Conservation (phyloP, 1,139 yeast species). For the Suhomyces guaymorum region DNA sequence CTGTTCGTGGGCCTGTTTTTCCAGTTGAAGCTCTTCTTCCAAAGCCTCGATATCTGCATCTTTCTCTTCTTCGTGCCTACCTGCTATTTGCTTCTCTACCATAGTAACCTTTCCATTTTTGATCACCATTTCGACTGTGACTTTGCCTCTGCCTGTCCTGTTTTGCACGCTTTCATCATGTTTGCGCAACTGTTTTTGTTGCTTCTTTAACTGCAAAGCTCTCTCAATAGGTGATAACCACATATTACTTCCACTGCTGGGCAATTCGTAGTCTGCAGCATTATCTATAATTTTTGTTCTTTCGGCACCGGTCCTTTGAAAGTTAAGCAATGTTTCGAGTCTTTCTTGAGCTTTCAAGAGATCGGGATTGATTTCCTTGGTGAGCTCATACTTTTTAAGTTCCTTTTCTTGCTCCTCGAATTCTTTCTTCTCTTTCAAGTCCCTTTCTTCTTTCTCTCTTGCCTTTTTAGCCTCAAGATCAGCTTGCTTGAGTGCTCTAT, state of each 20-base stretch:
- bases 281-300: slow-evolving; percentile 91
- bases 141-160: slow-evolving; percentile 70
- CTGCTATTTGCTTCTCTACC: slow-evolving; percentile 38
- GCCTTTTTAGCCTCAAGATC: slow-evolving; percentile 35
- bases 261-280: slow-evolving; percentile 82
- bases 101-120: slow-evolving; percentile 75
- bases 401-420: slow-evolving; percentile 39
- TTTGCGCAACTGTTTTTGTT: slow-evolving; percentile 70
- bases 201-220: slow-evolving; percentile 77
- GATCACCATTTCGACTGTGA: slow-evolving; percentile 74
- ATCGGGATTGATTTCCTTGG: slow-evolving; percentile 50
- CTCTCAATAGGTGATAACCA: slow-evolving; percentile 93
- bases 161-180: slow-evolving; percentile 59
- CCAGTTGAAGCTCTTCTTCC: slow-evolving; percentile 26
- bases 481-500: slow-evolving; percentile 56
- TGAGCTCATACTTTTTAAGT: slow-evolving; percentile 37
- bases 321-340: slow-evolving; percentile 69
- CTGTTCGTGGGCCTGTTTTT: slow-evolving; percentile 21
- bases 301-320: slow-evolving; percentile 85
- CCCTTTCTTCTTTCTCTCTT: slow-evolving; percentile 25
- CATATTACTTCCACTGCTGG: slow-evolving; percentile 49
- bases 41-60: slow-evolving; percentile 31
- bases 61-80: slow-evolving; percentile 17
- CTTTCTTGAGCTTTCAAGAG: slow-evolving; percentile 68
- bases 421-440: slow-evolving; percentile 32